Evolutionary conservation across 2,329 filamentous ascomycete genomes (phyloP), one percentile per base, ranked within the genome.

Genomic region (Colletotrichum tofieldiae): DNA sequence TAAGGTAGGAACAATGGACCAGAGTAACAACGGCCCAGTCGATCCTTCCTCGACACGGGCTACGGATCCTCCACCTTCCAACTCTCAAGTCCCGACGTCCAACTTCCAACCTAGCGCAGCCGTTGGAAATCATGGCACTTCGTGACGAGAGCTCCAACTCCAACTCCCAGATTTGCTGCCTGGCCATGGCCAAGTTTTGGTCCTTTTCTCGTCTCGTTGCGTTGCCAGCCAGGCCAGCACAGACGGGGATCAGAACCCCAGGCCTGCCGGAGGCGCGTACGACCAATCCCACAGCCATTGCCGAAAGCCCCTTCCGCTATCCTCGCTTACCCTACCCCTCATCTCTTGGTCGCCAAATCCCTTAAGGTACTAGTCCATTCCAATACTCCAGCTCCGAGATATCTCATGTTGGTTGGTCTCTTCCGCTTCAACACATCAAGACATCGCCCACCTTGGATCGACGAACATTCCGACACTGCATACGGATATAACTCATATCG

Each of bases 351-450:
- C 4, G 9, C 29, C 41, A 23, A 56, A 26, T 20, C n/a, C 20
- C 43, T 62, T 49, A 18, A 1, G 32, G 14, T 63, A n/a, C 45
- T 29, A 32, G 64, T 23, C 65, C 64, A 62, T 41, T 49, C 41
- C 51, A 52, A 43, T n/a, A 56, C 39, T 32, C 56, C 68, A 49
- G 68, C 65, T 56, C 67, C 60, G 51, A 68, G 61, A 51, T 26
- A 39, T 43, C 55, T 41, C 47, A 52, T 49, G 29, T 23, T 37
- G 59, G 29, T 39, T 26, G 12, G 37, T 37, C 60, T 52, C 11
- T 29, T 23, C 37, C 45, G 14, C 14, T 49, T 37, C 26, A 23
- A 26, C 39, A 26, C 39, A 29, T 37, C 37, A 59, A 43, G 37
- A 59, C 37, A 29, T 29, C 11, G 16, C 23, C 47, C 29, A 23